A percentile compares a stretch with the other conserved stretches of the same genome.
Conservation (phyloP, 2,329 filamentous ascomycete species). For the Alternaria brassicicola region DNA sequence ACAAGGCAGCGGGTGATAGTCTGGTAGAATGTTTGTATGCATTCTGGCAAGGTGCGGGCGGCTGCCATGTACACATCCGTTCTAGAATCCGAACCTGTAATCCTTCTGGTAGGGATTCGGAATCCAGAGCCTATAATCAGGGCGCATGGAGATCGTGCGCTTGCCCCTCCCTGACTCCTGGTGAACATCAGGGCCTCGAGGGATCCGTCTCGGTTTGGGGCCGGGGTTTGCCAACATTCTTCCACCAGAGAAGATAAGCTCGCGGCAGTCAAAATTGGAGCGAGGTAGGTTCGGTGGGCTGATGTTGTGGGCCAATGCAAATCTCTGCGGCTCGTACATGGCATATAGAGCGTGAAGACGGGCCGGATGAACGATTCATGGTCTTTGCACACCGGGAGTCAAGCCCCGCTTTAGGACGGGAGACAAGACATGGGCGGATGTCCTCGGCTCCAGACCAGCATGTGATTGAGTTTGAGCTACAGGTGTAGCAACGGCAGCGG, state of each 20-base stretch:
- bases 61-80: not conserved
- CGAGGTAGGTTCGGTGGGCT: not conserved
- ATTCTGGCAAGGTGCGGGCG: not conserved
- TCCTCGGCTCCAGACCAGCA: not conserved
- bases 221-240: not conserved
- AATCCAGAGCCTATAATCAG: not conserved
- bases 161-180: not conserved
- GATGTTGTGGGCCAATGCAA: conserved; percentile 1
- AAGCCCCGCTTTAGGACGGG: conserved; percentile 1
- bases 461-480: conserved; percentile 9
- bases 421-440: not conserved
- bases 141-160: not conserved
- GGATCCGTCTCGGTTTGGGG: not conserved
- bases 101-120: conserved; percentile 1
- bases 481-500: conserved; percentile 4
- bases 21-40: conserved; percentile 13
- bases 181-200: conserved; percentile 13
- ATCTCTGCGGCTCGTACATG: not conserved
- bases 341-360: not conserved
- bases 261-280: not conserved
- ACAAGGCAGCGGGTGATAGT: not conserved
- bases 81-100: conserved; percentile 4
- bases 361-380: not conserved
- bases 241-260: not conserved
- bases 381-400: not conserved